phyloP scores from a whole-genome alignment of 495 filamentous ascomycete species.

The Parathielavia hyrcaniae region DNA sequence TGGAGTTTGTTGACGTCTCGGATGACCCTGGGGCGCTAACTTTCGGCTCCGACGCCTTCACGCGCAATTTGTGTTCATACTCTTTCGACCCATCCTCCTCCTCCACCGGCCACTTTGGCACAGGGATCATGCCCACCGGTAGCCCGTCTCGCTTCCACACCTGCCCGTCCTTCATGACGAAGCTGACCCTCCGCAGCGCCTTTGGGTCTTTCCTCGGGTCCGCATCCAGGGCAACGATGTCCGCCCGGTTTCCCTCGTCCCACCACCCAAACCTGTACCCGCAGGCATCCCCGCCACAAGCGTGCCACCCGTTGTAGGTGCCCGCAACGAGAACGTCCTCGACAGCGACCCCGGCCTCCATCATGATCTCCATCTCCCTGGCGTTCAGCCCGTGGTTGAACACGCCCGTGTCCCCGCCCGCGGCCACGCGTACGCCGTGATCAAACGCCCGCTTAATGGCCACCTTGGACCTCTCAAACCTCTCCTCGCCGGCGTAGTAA shows the following conservation, averaged over 20 bases:
- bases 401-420: conserved; percentile 48
- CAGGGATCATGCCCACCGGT: conserved; percentile 19
- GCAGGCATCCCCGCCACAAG: conserved; percentile 45
- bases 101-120: conserved; percentile 20
- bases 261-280: conserved; percentile 47
- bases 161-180: conserved; percentile 49
- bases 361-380: conserved; percentile 47
- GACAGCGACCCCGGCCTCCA: conserved; percentile 45
- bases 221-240: conserved; percentile 43
- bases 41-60: not conserved
- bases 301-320: conserved; percentile 47
- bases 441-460: conserved; percentile 20
- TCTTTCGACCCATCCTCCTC: conserved; percentile 4
- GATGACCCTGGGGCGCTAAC: not conserved
- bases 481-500: conserved; percentile 21
- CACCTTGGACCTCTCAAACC: conserved; percentile 30
- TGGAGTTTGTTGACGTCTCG: not conserved
- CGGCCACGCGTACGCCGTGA: conserved; percentile 40
- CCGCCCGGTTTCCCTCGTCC: conserved; percentile 42
- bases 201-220: conserved; percentile 33
- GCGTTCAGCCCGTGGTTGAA: conserved; percentile 48
- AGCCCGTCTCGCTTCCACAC: conserved; percentile 35
- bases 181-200: conserved; percentile 43
- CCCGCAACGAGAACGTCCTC: conserved; percentile 42
- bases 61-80: not conserved